Evolutionary conservation across 73 alveolate genomes (phyloP).

Genomic region (Stentor coeruleus): DNA sequence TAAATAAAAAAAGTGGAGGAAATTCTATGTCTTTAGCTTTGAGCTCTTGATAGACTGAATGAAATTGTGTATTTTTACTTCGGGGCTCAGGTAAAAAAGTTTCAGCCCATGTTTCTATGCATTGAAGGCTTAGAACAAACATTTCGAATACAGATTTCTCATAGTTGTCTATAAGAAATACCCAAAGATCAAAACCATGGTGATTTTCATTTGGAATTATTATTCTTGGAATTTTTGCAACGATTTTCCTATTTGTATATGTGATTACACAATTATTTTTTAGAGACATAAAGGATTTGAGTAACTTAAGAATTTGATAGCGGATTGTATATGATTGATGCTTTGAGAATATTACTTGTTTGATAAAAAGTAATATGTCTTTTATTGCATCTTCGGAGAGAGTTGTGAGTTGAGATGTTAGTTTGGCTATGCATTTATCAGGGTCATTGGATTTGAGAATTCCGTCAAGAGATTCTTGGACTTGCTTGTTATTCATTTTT

Average conservation of each 20-base stretch:
- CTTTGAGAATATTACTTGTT: neutral
- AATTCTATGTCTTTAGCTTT: neutral
- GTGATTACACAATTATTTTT: neutral
- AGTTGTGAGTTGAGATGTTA: neutral
- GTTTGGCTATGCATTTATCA: neutral
- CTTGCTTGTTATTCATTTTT: neutral
- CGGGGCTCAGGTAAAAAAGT: neutral
- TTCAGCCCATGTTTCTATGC: neutral
- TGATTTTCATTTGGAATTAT: neutral
- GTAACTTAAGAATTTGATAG: neutral
- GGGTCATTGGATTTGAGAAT: neutral
- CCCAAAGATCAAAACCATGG: neutral
- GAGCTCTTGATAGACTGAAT: neutral
- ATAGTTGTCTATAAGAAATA: neutral
- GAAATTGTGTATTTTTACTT: neutral
- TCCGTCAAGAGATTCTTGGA: neutral
- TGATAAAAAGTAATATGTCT: neutral
- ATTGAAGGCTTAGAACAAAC: neutral
- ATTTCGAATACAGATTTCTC: neutral
- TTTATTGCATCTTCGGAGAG: neutral
- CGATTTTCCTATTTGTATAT: neutral
- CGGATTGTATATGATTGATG: neutral
- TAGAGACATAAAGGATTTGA: neutral
- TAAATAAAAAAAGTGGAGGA: neutral
- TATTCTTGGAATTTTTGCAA: neutral